Base-by-base conservation (phyloP, 139 green algal genomes). In the Yamagishiella unicocca region DNA sequence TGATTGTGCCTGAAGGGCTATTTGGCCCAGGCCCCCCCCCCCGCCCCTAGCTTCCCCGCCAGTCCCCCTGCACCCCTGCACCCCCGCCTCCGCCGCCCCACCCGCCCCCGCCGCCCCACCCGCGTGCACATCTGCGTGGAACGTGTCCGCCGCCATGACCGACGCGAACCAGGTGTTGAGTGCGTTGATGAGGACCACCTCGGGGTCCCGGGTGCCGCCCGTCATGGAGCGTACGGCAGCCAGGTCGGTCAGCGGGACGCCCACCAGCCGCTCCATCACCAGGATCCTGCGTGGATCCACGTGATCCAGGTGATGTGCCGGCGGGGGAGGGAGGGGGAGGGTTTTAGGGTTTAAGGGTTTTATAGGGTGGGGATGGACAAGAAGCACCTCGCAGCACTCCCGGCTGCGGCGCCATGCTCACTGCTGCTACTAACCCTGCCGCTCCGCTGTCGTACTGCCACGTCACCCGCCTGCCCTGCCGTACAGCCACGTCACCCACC, bases 51-150 rank as follows among this genome's bases (percentile, higher is more conserved):
- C n/a, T n/a, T n/a, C n/a, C n/a, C n/a, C n/a, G n/a, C n/a, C n/a
- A n/a, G n/a, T n/a, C n/a, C n/a, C n/a, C n/a, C n/a, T n/a, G n/a
- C n/a, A n/a, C n/a, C n/a, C n/a, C n/a, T n/a, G n/a, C n/a, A n/a
- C n/a, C 77, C 2, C 31, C n/a, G 27, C 31, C 66, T 35, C 21
- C 45, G 33, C 77, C 37, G 2, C 54, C 46, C 55, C 72, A 5
- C 62, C 43, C 19, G 22, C 76, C 53, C 12, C 1, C 58, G n/a
- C 19, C 14, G 7, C 0, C 80, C 31, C 64, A 86, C 92, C 89
- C 53, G 89, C 93, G 85, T 99, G 97, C 42, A 99, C 95, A 90
- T 99, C 97, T 2, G 98, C 98, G 87, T 99, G 98, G 96, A 99
- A 99, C 0, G 93, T 98, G 22, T 97, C 93, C 53, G 92, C 96